Evolutionary conservation across 176 grass and related monocot species (phyloP).

Genomic region (Chrysopogon serrulatus): DNA sequence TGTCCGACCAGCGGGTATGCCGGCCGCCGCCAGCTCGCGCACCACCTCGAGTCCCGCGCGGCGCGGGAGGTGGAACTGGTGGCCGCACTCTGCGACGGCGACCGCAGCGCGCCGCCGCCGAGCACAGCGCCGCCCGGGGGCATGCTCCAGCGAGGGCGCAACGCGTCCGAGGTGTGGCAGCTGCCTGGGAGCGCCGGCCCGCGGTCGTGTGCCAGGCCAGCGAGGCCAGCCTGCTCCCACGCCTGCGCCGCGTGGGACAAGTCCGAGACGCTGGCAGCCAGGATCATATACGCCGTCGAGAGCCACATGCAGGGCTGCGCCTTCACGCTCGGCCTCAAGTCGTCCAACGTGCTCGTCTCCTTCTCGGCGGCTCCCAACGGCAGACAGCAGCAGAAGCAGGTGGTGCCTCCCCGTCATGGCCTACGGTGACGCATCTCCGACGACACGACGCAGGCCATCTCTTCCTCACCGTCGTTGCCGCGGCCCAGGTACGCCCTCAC

Average conservation of each 20-base stretch:
- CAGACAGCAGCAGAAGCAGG: too few relatives aligned
- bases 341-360: too few relatives aligned
- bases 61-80: conserved; percentile 64
- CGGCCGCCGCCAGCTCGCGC: conserved; percentile 55
- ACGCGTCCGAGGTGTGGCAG: conserved; percentile 84
- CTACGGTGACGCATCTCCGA: too few relatives aligned
- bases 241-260: conserved; percentile 79
- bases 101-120: conserved; percentile 51
- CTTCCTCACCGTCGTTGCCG: too few relatives aligned
- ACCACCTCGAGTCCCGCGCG: conserved; percentile 57
- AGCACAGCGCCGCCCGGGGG: conserved; percentile 57
- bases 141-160: conserved; percentile 64
- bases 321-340: conserved; percentile 81
- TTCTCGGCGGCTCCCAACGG: too few relatives aligned
- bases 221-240: conserved; percentile 82
- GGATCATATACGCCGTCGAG: conserved; percentile 76
- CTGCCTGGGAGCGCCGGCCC: conserved; percentile 52
- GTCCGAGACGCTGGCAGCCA: conserved; percentile 57
- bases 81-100: conserved; percentile 70
- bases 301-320: conserved; percentile 73
- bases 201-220: conserved; percentile 67
- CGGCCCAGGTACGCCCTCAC: too few relatives aligned
- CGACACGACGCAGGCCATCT: too few relatives aligned
- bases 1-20: conserved; percentile 81
- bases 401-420: too few relatives aligned